phyloP scores from a whole-genome alignment of 352 stramenopile genomes.

The Phytophthora rubi region DNA sequence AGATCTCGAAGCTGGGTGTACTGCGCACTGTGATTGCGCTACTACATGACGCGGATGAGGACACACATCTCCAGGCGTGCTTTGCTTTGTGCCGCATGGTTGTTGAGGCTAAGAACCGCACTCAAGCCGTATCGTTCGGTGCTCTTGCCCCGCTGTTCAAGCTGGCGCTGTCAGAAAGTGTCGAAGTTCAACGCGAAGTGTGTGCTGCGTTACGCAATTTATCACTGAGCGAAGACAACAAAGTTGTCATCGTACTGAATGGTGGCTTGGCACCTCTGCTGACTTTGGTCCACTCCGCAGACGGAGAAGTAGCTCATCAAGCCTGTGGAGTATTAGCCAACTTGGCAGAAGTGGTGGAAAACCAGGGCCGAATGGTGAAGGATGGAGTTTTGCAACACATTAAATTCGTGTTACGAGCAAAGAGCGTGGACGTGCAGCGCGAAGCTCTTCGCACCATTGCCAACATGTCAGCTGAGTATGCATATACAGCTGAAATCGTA shows the following conservation, averaged over 20 bases:
- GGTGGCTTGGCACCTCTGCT: slow-evolving; percentile 87
- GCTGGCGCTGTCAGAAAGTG: slow-evolving; percentile 80
- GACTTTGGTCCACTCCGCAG: slow-evolving; percentile 89
- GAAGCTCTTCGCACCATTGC: slow-evolving; percentile 94
- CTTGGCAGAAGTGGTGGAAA: slow-evolving; percentile 93
- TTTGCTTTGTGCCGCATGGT: slow-evolving; percentile 94
- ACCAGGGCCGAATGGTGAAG: slow-evolving; percentile 95
- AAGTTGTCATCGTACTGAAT: slow-evolving; percentile 91
- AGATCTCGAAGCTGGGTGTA: slow-evolving; percentile 89
- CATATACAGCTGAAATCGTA: slow-evolving; percentile 93
- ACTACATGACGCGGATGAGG: slow-evolving; percentile 89
- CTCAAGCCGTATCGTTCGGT: slow-evolving; percentile 93
- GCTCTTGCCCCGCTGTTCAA: slow-evolving; percentile 90
- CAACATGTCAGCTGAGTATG: slow-evolving; percentile 96
- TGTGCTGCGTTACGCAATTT: slow-evolving; percentile 93
- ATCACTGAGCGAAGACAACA: slow-evolving; percentile 93
- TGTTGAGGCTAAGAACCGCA: slow-evolving; percentile 90
- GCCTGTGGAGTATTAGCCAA: slow-evolving; percentile 92
- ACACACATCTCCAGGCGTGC: slow-evolving; percentile 93
- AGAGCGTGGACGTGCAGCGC: slow-evolving; percentile 93
- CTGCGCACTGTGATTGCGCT: slow-evolving; percentile 86
- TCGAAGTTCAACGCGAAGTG: slow-evolving; percentile 95
- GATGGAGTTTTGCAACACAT: slow-evolving; percentile 95
- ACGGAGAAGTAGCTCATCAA: slow-evolving; percentile 93
- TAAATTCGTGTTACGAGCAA: slow-evolving; percentile 94